A percentile compares a stretch with the other conserved stretches of the same genome.
phyloP scores from a whole-genome alignment of 306 rosid species.

The Benincasa hispida region DNA sequence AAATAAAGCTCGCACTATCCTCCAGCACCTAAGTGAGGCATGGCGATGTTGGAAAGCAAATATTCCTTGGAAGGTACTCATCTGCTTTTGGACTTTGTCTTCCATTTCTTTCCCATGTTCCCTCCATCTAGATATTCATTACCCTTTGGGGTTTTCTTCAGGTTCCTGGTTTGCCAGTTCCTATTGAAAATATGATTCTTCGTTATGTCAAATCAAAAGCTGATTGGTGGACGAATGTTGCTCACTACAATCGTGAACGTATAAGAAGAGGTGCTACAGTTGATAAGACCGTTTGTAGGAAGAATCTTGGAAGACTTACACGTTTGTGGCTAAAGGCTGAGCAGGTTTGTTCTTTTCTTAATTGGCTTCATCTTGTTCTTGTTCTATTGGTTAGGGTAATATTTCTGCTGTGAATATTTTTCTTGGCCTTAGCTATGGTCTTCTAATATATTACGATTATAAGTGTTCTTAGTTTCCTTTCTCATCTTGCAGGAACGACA shows the following conservation, averaged over 20 bases:
- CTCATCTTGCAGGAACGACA: conserved; percentile 61
- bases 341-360: conserved; percentile 40
- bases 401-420: neutral
- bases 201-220: conserved; percentile 99
- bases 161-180: conserved; percentile 99
- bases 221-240: conserved; percentile 99
- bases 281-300: conserved; percentile 94
- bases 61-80: conserved; percentile 91
- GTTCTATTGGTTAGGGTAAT: neutral
- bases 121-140: neutral
- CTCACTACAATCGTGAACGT: conserved; percentile 96
- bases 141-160: conserved; percentile 5
- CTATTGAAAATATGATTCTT: conserved; percentile 97
- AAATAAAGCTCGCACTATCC: conserved; percentile 88
- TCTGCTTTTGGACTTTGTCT: neutral
- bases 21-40: conserved; percentile 98
- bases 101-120: neutral
- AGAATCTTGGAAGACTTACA: conserved; percentile 95
- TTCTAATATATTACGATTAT: neutral
- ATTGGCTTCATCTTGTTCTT: neutral
- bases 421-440: neutral
- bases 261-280: conserved; percentile 99
- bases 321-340: conserved; percentile 98
- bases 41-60: conserved; percentile 99
- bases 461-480: neutral